Conservation (phyloP, 1,139 yeast species). For the Blastobotrys indianensis region DNA sequence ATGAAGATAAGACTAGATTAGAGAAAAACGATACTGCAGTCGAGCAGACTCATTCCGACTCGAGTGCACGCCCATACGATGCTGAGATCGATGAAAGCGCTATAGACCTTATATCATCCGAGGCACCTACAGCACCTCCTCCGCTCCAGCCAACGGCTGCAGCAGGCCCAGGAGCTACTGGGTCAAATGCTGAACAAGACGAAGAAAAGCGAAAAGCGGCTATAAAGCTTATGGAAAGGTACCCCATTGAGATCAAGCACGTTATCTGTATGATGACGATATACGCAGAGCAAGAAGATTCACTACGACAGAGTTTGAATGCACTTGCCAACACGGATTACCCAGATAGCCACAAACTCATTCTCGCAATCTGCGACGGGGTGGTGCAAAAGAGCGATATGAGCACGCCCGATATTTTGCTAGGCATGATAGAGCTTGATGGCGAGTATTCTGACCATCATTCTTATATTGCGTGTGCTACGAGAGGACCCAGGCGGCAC, state of each 20-base stretch:
- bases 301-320: slow-evolving; percentile 30
- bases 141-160: too few relatives aligned
- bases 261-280: slow-evolving; percentile 33
- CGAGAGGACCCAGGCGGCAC: slow-evolving; percentile 86
- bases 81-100: too few relatives aligned
- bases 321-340: slow-evolving; percentile 29
- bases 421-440: slow-evolving; percentile 77
- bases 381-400: slow-evolving; percentile 29
- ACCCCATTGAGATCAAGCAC: slow-evolving; percentile 40
- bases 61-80: too few relatives aligned
- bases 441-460: slow-evolving; percentile 57
- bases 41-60: too few relatives aligned
- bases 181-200: too few relatives aligned
- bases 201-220: too few relatives aligned
- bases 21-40: too few relatives aligned
- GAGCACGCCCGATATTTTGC: slow-evolving; percentile 76
- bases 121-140: too few relatives aligned
- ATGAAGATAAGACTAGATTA: too few relatives aligned
- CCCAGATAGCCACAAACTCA: slow-evolving; percentile 27
- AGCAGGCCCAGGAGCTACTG: too few relatives aligned
- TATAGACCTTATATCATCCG: too few relatives aligned
- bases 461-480: slow-evolving; percentile 84
- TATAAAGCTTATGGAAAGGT: background rate
- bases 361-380: slow-evolving; percentile 34
- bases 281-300: slow-evolving; percentile 31